Percentiles rank a stretch among this genome's conserved stretches.
Evolutionary conservation across 176 grass and related monocot genomes (phyloP).

Genomic region (Musa acuminata): DNA sequence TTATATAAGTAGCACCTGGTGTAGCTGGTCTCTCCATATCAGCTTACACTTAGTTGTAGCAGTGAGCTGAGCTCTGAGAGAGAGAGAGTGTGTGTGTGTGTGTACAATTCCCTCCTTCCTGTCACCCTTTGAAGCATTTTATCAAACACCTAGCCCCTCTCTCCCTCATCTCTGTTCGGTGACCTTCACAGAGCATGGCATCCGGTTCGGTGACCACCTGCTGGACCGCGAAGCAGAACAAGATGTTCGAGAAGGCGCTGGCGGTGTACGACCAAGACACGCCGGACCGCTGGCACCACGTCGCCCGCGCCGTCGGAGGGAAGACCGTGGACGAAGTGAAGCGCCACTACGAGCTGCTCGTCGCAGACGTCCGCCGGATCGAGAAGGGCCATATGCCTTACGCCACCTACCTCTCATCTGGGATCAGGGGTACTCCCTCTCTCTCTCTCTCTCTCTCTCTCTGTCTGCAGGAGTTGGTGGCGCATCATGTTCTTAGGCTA

Average conservation of each 20-base stretch:
- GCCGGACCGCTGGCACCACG: slow-evolving; percentile 79
- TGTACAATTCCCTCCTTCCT: too few species aligned
- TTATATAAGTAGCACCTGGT: not conserved
- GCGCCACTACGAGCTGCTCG: slow-evolving; percentile 52
- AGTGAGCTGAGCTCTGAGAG: too few species aligned
- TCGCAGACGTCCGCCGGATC: slow-evolving; percentile 48
- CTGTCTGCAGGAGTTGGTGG: too few species aligned
- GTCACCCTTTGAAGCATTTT: not conserved
- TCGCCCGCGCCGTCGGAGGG: slow-evolving; percentile 47
- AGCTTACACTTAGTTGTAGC: not conserved
- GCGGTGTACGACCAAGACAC: slow-evolving; percentile 61
- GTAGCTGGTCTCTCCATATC: not conserved
- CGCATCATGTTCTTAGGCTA: too few species aligned
- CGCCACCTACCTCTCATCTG: slow-evolving; percentile 43
- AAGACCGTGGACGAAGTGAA: slow-evolving; percentile 74
- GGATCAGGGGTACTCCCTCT: not conserved
- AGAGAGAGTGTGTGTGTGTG: too few species aligned
- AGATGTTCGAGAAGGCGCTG: slow-evolving; percentile 71
- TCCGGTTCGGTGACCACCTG: slow-evolving; percentile 13
- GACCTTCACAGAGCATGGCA: slow-evolving; percentile 4
- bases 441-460: too few species aligned
- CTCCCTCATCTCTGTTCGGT: too few species aligned
- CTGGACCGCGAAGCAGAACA: slow-evolving; percentile 69
- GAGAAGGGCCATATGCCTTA: slow-evolving; percentile 32
- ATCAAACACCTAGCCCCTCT: not conserved